Evolutionary conservation across 495 filamentous ascomycete genomes (phyloP).

Genomic region (Penicillium crystallinum): DNA sequence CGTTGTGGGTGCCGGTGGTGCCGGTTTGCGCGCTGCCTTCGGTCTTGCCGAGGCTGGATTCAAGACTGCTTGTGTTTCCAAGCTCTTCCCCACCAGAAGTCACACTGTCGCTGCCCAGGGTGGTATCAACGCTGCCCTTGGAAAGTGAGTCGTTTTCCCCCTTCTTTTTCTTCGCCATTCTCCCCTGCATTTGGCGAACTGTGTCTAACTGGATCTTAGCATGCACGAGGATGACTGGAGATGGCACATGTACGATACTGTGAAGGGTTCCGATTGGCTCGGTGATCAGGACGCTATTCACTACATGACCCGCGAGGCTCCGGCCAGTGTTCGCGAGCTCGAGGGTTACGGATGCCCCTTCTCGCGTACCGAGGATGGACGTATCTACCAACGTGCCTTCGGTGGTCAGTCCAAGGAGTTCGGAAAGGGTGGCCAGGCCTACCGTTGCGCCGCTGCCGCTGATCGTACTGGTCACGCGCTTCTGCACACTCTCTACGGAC

Average conservation of each 20-base stretch:
- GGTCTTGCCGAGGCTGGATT: slow-evolving; percentile 96
- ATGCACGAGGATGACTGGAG: slow-evolving; percentile 94
- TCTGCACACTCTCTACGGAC: slow-evolving; percentile 95
- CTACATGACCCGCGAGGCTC: slow-evolving; percentile 97
- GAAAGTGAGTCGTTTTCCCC: slow-evolving; percentile 53
- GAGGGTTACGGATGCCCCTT: slow-evolving; percentile 98
- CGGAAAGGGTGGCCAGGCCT: slow-evolving; percentile 95
- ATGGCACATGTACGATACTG: slow-evolving; percentile 99
- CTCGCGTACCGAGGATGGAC: slow-evolving; percentile 93
- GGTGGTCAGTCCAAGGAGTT: slow-evolving; percentile 93
- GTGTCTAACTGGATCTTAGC: slow-evolving; percentile 32
- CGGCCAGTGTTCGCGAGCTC: slow-evolving; percentile 84
- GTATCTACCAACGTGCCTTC: slow-evolving; percentile 97
- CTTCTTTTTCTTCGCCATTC: too few relatives aligned
- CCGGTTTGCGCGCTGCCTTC: slow-evolving; percentile 91
- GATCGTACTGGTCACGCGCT: slow-evolving; percentile 95
- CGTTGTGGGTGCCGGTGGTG: slow-evolving; percentile 90
- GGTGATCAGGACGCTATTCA: slow-evolving; percentile 99
- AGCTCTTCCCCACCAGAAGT: slow-evolving; percentile 92
- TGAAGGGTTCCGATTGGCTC: slow-evolving; percentile 97
- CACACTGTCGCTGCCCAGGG: slow-evolving; percentile 83
- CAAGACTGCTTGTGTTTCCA: slow-evolving; percentile 97
- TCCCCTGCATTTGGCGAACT: neutral
- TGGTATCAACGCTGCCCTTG: slow-evolving; percentile 93
- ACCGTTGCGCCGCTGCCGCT: slow-evolving; percentile 90